Conservation (phyloP, 2,329 filamentous ascomycete genomes). For the Coniochaeta sp. region DNA sequence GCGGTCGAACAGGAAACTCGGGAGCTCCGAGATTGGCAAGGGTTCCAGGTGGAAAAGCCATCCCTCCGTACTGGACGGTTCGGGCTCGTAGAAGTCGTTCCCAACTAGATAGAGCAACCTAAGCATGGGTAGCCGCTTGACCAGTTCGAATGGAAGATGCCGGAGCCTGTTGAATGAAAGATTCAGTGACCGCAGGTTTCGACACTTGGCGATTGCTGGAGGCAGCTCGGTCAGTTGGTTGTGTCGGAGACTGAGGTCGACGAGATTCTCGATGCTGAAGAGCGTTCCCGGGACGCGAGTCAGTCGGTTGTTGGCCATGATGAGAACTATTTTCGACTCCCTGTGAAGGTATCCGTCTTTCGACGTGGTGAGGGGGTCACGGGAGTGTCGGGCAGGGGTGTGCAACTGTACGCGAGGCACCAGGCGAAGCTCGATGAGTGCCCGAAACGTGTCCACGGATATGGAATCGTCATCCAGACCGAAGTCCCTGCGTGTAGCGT, state of each 20-base stretch:
- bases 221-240: constrained; percentile 57
- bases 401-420: constrained; percentile 20
- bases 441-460: neutral
- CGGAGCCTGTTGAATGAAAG: constrained; percentile 56
- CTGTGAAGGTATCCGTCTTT: constrained; percentile 25
- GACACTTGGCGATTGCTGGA: constrained; percentile 48
- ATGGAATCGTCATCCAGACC: neutral
- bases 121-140: constrained; percentile 47
- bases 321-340: constrained; percentile 53
- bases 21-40: constrained; percentile 9
- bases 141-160: constrained; percentile 55
- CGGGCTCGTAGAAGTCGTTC: constrained; percentile 49
- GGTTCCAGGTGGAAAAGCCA: neutral
- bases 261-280: constrained; percentile 54
- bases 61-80: constrained; percentile 3
- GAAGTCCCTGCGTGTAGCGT: neutral
- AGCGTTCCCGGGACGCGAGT: constrained; percentile 49
- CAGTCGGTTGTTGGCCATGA: constrained; percentile 53
- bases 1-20: neutral
- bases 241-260: constrained; percentile 57
- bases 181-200: constrained; percentile 55
- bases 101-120: constrained; percentile 48
- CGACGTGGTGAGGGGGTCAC: constrained; percentile 45
- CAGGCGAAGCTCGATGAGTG: neutral
- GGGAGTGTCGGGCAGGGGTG: constrained; percentile 34